phyloP scores from a whole-genome alignment of 805 yeast species.

The Starmerella sirachaensis region DNA sequence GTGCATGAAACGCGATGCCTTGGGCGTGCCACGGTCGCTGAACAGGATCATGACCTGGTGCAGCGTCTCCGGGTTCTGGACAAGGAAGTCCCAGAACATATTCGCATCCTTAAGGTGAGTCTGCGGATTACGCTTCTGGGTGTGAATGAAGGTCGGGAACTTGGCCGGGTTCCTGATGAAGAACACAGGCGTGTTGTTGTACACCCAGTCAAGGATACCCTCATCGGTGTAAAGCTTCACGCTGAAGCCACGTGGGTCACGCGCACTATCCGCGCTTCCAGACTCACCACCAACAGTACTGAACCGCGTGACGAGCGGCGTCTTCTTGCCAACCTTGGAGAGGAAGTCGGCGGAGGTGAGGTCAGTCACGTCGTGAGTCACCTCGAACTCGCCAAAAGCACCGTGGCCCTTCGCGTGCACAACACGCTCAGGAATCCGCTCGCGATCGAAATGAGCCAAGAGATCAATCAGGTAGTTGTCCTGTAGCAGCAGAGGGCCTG shows the following conservation, averaged over 20 bases:
- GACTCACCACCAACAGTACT: slow-evolving; percentile 61
- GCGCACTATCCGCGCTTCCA: slow-evolving; percentile 53
- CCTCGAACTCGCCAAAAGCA: slow-evolving; percentile 47
- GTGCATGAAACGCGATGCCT: slow-evolving; percentile 43
- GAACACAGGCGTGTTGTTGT: slow-evolving; percentile 60
- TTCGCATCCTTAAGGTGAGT: slow-evolving; percentile 47
- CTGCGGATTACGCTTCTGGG: slow-evolving; percentile 59
- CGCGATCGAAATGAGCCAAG: slow-evolving; percentile 50
- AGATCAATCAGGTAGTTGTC: slow-evolving; percentile 47
- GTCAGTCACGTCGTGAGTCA: slow-evolving; percentile 46
- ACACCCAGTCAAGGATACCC: slow-evolving; percentile 61
- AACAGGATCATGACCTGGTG: slow-evolving; percentile 49
- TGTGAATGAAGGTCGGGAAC: slow-evolving; percentile 55
- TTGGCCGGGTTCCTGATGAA: slow-evolving; percentile 53
- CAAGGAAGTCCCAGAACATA: slow-evolving; percentile 46
- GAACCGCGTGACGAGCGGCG: slow-evolving; percentile 48
- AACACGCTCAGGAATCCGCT: slow-evolving; percentile 54
- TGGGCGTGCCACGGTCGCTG: slow-evolving; percentile 51
- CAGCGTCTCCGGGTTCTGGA: slow-evolving; percentile 43
- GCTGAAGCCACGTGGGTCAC: slow-evolving; percentile 63
- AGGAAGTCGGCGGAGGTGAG: slow-evolving; percentile 42
- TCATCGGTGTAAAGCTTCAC: slow-evolving; percentile 55
- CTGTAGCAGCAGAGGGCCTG: slow-evolving; percentile 48
- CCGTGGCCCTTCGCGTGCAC: slow-evolving; percentile 61
- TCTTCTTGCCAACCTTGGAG: slow-evolving; percentile 64